These are phyloP conservation scores for Gaultheria prostrata DNA, from an alignment of 148 eudicot species.

Conservation along the genomic window DNA sequence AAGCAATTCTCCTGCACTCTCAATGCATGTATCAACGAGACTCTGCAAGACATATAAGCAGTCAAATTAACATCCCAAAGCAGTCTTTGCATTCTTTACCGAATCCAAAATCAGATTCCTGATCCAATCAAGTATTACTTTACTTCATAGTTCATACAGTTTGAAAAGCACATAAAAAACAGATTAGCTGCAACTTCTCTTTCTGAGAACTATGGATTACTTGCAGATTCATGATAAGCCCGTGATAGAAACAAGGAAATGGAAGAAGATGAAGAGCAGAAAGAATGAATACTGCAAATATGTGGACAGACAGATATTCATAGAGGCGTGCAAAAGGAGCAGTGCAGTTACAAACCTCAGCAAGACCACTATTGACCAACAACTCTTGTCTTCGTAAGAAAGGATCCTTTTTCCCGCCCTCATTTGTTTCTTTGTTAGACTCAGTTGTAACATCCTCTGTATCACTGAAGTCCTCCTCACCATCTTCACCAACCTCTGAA, in stretches of 20 bases:
- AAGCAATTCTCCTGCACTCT: constrained; percentile 68
- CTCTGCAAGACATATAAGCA: constrained; percentile 46
- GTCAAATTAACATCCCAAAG: constrained; percentile 1
- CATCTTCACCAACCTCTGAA: constrained; percentile 34
- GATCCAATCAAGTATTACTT: neutral
- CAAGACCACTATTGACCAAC: constrained; percentile 85
- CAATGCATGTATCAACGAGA: constrained; percentile 71
- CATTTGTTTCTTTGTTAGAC: constrained; percentile 28
- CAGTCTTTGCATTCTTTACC: neutral
- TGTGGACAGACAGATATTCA: neutral
- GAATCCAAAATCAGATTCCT: neutral
- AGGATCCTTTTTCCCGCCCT: constrained; percentile 91
- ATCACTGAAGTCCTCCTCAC: constrained; percentile 33
- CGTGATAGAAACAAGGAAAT: too few species aligned
- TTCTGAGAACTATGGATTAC: neutral
- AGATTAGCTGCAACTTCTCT: neutral
- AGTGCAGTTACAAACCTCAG: constrained; percentile 65
- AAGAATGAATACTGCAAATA: neutral
- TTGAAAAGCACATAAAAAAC: neutral
- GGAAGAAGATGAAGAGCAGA: neutral
- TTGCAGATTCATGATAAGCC: neutral
- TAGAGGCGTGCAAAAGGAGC: constrained; percentile 5
- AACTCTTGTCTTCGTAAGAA: constrained; percentile 72
- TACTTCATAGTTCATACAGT: neutral
- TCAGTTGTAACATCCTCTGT: constrained; percentile 25